A percentile compares a stretch with the other conserved stretches of the same genome.
Evolutionary conservation across 495 filamentous ascomycete genomes (phyloP).

Genomic region (Xylaria flabelliformis): DNA sequence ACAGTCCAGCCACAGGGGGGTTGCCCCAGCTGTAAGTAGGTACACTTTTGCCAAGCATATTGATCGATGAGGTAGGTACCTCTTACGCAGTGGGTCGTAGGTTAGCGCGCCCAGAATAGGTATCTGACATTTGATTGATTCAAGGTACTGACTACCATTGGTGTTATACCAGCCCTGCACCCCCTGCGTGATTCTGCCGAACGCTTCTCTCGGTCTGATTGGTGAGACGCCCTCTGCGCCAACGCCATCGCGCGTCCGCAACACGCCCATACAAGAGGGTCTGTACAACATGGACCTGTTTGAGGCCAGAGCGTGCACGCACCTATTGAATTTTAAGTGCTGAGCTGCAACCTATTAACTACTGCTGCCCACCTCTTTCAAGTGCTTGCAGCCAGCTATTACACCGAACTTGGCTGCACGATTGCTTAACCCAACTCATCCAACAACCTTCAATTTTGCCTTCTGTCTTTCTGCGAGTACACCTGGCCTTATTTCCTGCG

Average conservation of each 20-base stretch:
- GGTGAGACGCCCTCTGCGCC: slow-evolving; percentile 12
- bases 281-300: neutral
- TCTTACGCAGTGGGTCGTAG: no score
- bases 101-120: no score
- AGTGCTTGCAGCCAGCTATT: slow-evolving; percentile 9
- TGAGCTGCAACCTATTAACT: neutral
- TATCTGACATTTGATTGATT: no score
- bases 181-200: neutral
- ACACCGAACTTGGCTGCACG: neutral
- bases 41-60: no score
- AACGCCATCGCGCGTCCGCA: slow-evolving; percentile 23
- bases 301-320: slow-evolving; percentile 8
- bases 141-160: no score
- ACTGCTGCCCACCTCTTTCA: neutral
- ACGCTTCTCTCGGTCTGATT: neutral
- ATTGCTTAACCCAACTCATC: no score
- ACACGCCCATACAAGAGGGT: slow-evolving; percentile 1
- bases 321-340: neutral
- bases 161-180: neutral
- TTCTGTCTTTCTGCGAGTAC: neutral
- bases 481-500: neutral
- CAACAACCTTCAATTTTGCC: no score
- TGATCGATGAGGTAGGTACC: no score
- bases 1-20: no score
- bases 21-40: no score